Evolutionary conservation across 352 stramenopile species (phyloP).

Genomic region (Phytopythium sindhum): DNA sequence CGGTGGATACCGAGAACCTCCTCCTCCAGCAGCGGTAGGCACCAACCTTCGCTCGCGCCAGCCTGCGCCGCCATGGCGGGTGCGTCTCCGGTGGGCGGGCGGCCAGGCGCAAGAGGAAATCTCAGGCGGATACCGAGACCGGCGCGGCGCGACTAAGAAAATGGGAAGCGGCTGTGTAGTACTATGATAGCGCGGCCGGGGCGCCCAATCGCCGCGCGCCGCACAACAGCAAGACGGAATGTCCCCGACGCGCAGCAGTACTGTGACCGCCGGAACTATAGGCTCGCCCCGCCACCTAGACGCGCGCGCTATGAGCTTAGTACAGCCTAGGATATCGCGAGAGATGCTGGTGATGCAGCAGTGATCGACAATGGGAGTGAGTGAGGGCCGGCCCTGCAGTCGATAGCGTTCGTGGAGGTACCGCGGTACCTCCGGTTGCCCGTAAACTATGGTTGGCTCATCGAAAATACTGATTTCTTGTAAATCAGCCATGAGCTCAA

Average conservation of each 20-base stretch:
- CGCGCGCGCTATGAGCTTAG: background rate
- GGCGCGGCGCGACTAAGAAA: slow-evolving; percentile 1
- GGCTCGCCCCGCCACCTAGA: background rate
- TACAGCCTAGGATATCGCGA: background rate
- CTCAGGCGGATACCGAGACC: no score
- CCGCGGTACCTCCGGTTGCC: no score
- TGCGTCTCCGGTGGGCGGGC: no score
- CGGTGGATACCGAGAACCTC: no score
- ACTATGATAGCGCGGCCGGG: background rate
- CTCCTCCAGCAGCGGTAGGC: background rate
- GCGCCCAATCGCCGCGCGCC: no score
- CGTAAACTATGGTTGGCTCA: no score
- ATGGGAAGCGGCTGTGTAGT: background rate
- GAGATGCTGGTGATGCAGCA: background rate
- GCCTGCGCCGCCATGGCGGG: background rate
- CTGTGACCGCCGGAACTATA: background rate
- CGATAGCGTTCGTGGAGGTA: no score
- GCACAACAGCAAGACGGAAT: no score
- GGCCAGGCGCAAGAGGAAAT: no score
- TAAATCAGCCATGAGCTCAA: no score
- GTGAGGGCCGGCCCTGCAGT: background rate
- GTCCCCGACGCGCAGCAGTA: no score
- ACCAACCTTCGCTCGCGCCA: background rate
- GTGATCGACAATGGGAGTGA: background rate
- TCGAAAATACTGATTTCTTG: no score